Percentiles rank a stretch among this genome's conserved stretches.
phyloP scores from a whole-genome alignment of 345 rosid species.

The Euphorbia tirucalli region DNA sequence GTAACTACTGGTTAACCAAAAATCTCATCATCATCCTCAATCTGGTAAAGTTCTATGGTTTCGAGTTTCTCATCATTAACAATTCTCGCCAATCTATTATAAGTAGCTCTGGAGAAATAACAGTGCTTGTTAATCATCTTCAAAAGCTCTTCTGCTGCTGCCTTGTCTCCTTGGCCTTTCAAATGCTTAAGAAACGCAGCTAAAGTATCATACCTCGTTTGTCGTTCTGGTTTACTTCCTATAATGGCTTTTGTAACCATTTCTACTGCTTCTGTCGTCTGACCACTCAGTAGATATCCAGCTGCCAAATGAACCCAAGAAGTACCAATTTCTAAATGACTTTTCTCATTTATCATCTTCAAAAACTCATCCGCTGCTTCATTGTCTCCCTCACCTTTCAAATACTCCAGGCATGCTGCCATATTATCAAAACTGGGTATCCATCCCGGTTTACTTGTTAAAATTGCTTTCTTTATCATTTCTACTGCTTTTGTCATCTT shows the following conservation, averaged over 20 bases:
- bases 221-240: conserved; percentile 20
- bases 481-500: conserved; percentile 47
- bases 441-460: conserved; percentile 24
- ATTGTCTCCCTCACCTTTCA: conserved; percentile 23
- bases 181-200: conserved; percentile 27
- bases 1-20: no score
- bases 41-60: not conserved
- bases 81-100: not conserved
- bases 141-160: conserved; percentile 18
- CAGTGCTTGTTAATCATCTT: conserved; percentile 15
- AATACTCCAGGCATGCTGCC: conserved; percentile 20
- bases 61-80: not conserved
- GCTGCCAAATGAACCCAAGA: not conserved
- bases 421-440: conserved; percentile 14
- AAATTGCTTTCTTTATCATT: conserved; percentile 38
- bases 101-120: not conserved
- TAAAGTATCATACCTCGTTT: not conserved
- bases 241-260: conserved; percentile 27
- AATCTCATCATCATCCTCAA: not conserved
- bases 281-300: not conserved
- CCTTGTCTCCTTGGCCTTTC: conserved; percentile 24
- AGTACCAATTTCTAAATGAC: not conserved
- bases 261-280: conserved; percentile 30
- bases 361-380: conserved; percentile 22
- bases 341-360: not conserved